These are phyloP conservation scores for Geum urbanum DNA, from an alignment of 306 rosid genomes.

Conservation along the genomic window DNA sequence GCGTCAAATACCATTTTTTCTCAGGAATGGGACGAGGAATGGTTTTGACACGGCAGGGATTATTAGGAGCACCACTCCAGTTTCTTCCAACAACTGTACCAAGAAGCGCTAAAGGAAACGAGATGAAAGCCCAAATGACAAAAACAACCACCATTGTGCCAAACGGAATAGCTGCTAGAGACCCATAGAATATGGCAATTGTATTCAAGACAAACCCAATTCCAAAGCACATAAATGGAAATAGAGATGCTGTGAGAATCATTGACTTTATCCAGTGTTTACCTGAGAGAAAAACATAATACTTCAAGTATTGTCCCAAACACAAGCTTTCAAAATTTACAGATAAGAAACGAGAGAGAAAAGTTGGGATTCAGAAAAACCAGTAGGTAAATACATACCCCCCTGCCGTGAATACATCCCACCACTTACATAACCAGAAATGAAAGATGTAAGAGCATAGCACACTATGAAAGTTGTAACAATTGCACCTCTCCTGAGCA, in stretches of 20 bases:
- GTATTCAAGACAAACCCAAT: constrained; percentile 93
- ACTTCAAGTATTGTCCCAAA: constrained; percentile 6
- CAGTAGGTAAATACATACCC: constrained; percentile 39
- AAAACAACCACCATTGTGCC: constrained; percentile 98
- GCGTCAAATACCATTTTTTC: constrained; percentile 99
- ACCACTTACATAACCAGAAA: constrained; percentile 98
- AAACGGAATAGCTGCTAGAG: constrained; percentile 97
- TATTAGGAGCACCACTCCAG: constrained; percentile 99
- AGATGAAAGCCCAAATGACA: constrained; percentile 97
- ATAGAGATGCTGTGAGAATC: constrained; percentile 96
- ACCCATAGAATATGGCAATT: constrained; percentile 92
- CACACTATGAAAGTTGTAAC: constrained; percentile 97
- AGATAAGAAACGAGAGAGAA: constrained; percentile 2
- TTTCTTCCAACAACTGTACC: constrained; percentile 99
- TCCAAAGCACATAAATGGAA: constrained; percentile 96
- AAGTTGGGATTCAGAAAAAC: neutral
- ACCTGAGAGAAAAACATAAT: constrained; percentile 43
- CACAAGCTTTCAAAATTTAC: constrained; percentile 4
- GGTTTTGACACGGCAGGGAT: constrained; percentile 98
- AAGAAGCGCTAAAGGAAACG: constrained; percentile 98
- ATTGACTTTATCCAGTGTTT: constrained; percentile 96
- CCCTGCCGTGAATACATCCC: constrained; percentile 99
- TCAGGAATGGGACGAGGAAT: constrained; percentile 99
- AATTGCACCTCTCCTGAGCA: constrained; percentile 92
- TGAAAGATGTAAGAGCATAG: constrained; percentile 97